Percentiles rank a stretch among this genome's conserved stretches.
Conservation (phyloP, 2,329 filamentous ascomycete species). For the Diaporthe citri region DNA sequence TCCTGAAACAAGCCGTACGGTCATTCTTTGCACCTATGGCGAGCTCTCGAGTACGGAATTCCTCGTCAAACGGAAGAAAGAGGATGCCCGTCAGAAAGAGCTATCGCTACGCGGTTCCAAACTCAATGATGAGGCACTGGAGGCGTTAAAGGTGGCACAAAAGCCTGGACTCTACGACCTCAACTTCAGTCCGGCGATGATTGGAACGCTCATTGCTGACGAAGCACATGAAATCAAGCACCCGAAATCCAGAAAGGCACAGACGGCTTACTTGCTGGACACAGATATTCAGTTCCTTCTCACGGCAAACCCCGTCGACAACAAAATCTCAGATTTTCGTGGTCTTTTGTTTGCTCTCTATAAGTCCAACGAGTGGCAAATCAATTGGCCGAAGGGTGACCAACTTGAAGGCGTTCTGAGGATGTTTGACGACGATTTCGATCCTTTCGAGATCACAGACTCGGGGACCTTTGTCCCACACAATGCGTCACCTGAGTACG, state of each 20-base stretch:
- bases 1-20: neutral
- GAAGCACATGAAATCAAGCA: slow-evolving; percentile 31
- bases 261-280: slow-evolving; percentile 17
- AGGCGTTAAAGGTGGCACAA: slow-evolving; percentile 3
- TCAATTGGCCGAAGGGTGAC: neutral
- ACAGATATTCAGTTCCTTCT: slow-evolving; percentile 25
- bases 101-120: neutral
- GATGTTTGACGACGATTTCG: slow-evolving; percentile 1
- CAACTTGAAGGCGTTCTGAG: neutral
- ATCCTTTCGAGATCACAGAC: neutral
- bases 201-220: slow-evolving; percentile 27
- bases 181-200: neutral
- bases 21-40: slow-evolving; percentile 1
- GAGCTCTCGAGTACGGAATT: neutral
- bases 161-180: slow-evolving; percentile 25
- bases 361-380: neutral
- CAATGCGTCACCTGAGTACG: neutral
- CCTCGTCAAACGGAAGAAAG: neutral
- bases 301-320: slow-evolving; percentile 18
- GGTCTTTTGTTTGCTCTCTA: slow-evolving; percentile 30
- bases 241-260: neutral
- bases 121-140: neutral
- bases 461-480: neutral
- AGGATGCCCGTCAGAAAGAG: neutral
- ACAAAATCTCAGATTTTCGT: slow-evolving; percentile 28